Percentiles rank a stretch among this genome's conserved stretches.
Conservation (phyloP, 2,329 filamentous ascomycete genomes). For the Chlorencoelia australis region DNA sequence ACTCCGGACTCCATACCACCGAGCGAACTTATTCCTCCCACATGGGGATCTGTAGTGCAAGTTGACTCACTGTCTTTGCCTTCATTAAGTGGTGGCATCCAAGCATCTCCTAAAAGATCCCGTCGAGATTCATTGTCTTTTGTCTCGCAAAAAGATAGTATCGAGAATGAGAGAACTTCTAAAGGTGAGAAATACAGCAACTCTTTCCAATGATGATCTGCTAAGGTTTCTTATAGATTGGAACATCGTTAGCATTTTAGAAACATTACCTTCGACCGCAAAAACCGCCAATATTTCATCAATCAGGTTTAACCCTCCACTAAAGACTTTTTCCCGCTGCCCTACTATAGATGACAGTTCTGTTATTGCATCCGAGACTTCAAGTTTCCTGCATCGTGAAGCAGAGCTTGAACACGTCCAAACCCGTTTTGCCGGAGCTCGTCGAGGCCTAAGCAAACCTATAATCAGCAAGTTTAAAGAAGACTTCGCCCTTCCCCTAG, state of each 20-base stretch:
- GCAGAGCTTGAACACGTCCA: conserved; percentile 18
- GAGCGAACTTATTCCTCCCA: conserved; percentile 17
- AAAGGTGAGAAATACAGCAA: too few species aligned
- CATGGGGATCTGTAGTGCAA: conserved; percentile 15
- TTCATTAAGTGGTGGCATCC: conserved; percentile 14
- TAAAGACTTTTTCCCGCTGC: conserved; percentile 8
- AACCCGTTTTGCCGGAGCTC: conserved; percentile 17
- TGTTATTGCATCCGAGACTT: conserved; percentile 20
- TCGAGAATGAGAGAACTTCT: too few species aligned
- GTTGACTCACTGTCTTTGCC: conserved; percentile 18
- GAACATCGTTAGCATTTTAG: background rate
- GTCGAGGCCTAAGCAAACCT: conserved; percentile 15
- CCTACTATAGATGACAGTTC: conserved; percentile 18
- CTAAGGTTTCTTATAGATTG: background rate
- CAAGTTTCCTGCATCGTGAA: conserved; percentile 21
- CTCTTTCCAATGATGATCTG: background rate
- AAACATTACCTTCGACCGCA: too few species aligned
- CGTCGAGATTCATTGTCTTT: conserved; percentile 13
- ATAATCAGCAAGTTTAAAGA: conserved; percentile 24
- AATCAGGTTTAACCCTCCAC: conserved; percentile 9
- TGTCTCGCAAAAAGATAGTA: too few species aligned
- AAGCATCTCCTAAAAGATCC: conserved; percentile 17
- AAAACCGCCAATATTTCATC: conserved; percentile 10
- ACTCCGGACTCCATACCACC: conserved; percentile 15
- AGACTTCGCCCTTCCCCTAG: conserved; percentile 20